Base-by-base conservation (phyloP, 2,329 filamentous ascomycete genomes). In the Aspergillus sp. region DNA sequence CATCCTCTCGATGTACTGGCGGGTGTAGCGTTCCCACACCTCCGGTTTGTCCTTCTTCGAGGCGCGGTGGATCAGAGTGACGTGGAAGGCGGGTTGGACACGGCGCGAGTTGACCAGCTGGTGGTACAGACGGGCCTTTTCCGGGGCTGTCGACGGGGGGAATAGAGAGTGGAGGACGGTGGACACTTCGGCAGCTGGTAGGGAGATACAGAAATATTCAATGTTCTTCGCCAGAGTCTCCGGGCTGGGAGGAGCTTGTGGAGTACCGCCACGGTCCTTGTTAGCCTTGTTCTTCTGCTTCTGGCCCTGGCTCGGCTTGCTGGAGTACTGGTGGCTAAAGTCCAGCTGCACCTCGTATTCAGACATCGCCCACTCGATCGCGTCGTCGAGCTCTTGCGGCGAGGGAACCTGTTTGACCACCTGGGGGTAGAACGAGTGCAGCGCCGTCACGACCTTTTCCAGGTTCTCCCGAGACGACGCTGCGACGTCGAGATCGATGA, bases 51-150 rank as follows among this genome's bases (percentile, higher is more conserved):
- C 74, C 38, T 78, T 77, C 9, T 83, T 76, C 2, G 76, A 78
- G 10, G 87, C 85, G 44, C 87, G 86, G 71, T 99, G 94, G 70
- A 97, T 91, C 36, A 99, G 81, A 0, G 94, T 99, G 53, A 99
- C 89, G 69, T 99, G 94, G 70, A 97, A 99, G 38, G 86, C 81
- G n/a, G 81, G 68, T 71, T 97, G 93, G 5, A 97, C 75, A 50
- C 94, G 88, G 17, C 87, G 81, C 2, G 80, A 81, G 60, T 88
- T 81, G 69, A 88, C 83, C 31, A 99, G 81, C 52, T 89, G 83
- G 62, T 81, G 83, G 76, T 89, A 99, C 65, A 96, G 86, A 19
- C 76, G 78, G n/a, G 83, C 76, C 29, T 76, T 78, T 14, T 82
- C 74, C 4, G 84, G 72, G 0, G 82, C 63, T 5, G 78, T 73